Conservation (phyloP, 176 grass and related monocot genomes). For the Olyra latifolia region DNA sequence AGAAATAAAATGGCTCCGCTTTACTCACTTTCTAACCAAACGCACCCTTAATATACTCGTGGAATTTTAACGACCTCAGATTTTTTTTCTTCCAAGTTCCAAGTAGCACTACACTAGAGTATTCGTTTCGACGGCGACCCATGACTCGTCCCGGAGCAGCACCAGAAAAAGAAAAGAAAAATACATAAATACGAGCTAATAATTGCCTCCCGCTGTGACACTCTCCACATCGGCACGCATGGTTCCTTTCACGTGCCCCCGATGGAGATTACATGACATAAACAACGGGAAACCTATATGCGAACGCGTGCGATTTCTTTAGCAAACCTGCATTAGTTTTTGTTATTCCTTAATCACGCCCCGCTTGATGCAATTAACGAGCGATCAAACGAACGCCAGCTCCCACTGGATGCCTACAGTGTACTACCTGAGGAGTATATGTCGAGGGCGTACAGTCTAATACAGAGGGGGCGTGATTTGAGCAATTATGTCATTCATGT, state of each 20-base stretch:
- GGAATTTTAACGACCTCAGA: constrained; percentile 28
- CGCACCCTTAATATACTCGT: no score
- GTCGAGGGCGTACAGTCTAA: no score
- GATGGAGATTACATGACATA: neutral
- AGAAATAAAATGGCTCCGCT: no score
- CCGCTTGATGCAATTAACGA: neutral
- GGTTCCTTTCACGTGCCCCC: neutral
- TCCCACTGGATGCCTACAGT: neutral
- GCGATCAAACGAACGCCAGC: constrained; percentile 5
- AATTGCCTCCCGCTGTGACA: neutral
- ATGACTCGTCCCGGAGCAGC: constrained; percentile 3
- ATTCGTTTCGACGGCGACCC: neutral
- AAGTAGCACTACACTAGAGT: no score
- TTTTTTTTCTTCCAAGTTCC: neutral
- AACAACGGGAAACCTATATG: neutral
- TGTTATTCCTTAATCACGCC: constrained; percentile 33
- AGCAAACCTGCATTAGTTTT: neutral
- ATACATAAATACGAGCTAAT: neutral
- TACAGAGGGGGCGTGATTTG: constrained; percentile 11
- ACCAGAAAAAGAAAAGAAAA: no score
- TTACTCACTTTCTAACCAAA: no score
- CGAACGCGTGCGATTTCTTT: neutral
- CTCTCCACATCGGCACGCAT: neutral
- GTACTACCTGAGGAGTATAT: no score
- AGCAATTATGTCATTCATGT: constrained; percentile 25